These are phyloP conservation scores for Plantago major DNA, from an alignment of 257 asterid genomes.

Conservation along the genomic window DNA sequence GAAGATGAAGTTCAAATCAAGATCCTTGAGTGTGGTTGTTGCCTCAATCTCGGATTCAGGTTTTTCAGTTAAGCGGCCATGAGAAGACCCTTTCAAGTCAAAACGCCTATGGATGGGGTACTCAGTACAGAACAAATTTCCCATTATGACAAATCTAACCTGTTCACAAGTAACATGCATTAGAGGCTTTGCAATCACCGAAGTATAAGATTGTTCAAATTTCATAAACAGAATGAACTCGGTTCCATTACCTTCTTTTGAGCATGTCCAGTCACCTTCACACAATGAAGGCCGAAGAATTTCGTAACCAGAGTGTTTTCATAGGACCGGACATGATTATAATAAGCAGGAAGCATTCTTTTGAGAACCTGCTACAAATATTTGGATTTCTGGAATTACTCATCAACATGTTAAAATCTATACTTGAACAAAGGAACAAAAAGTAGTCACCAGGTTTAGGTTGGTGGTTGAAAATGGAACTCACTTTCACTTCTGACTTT, in stretches of 20 bases:
- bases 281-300: conserved; percentile 88
- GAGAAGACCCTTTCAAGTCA: conserved; percentile 93
- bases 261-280: conserved; percentile 75
- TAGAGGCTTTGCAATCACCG: not conserved
- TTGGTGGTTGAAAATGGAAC: conserved; percentile 28
- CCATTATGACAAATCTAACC: conserved; percentile 95
- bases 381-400: not conserved
- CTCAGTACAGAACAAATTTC: conserved; percentile 77
- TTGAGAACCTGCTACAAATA: conserved; percentile 57
- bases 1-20: conserved; percentile 79
- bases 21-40: conserved; percentile 87
- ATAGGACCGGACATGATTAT: conserved; percentile 68
- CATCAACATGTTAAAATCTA: not conserved
- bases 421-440: not conserved
- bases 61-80: conserved; percentile 69
- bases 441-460: not conserved
- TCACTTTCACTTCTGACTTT: conserved; percentile 91
- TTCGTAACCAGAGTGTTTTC: conserved; percentile 78
- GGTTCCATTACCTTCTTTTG: conserved; percentile 68
- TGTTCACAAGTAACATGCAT: conserved; percentile 22
- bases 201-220: not conserved
- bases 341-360: conserved; percentile 88
- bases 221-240: not conserved
- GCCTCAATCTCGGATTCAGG: conserved; percentile 69
- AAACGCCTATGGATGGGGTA: conserved; percentile 70